Evolutionary conservation across 768 basidiomycete species (phyloP).

Genomic region (Lanmaoa rubissima): DNA sequence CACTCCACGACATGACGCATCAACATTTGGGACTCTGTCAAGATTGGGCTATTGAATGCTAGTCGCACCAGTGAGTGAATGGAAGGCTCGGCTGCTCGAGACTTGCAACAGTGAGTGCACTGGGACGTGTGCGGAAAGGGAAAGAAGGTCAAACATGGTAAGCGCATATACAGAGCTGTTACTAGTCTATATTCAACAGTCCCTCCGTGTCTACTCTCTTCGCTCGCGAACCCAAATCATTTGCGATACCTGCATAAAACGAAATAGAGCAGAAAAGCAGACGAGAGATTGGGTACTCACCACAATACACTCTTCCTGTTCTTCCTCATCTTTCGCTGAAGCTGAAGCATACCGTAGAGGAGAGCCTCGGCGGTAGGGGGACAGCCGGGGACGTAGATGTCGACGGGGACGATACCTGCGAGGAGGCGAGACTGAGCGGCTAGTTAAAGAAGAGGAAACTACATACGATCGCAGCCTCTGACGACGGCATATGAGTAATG

Average conservation of each 20-base stretch:
- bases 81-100: background rate
- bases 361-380: conserved; percentile 96
- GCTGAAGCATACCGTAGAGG: conserved; percentile 93
- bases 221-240: conserved; percentile 3
- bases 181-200: conserved; percentile 24
- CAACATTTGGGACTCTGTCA: background rate
- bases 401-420: conserved; percentile 92
- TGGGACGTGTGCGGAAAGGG: background rate
- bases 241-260: conserved; percentile 27
- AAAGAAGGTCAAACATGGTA: conserved; percentile 8
- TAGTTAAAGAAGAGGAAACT: conserved; percentile 6
- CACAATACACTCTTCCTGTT: conserved; percentile 85
- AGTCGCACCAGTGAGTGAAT: background rate
- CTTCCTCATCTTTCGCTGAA: conserved; percentile 94
- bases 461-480: conserved; percentile 92
- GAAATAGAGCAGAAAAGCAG: background rate
- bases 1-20: background rate
- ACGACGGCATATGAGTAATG: conserved; percentile 99
- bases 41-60: background rate
- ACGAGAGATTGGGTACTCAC: conserved; percentile 39
- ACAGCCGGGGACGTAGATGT: conserved; percentile 97
- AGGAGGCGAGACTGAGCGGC: conserved; percentile 9
- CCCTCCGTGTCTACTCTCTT: conserved; percentile 4
- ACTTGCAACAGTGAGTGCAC: conserved; percentile 2
- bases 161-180: conserved; percentile 20